These are phyloP conservation scores for Circinella umbellata DNA, from an alignment of 371 early-diverging fungal species.

Conservation along the genomic window DNA sequence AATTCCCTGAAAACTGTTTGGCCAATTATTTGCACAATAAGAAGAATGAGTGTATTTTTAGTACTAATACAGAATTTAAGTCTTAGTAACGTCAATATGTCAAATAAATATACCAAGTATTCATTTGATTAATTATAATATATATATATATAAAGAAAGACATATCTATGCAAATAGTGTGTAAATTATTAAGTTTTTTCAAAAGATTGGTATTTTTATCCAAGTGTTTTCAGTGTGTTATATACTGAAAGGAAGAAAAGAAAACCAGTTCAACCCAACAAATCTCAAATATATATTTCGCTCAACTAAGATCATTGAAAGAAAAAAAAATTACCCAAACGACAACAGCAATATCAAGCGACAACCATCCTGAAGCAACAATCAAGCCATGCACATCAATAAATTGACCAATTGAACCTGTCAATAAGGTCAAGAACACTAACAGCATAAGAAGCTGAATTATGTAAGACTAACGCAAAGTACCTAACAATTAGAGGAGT, in stretches of 20 bases:
- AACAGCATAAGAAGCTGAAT: conserved; percentile 30
- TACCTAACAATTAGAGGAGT: conserved; percentile 37
- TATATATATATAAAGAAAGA: too few species aligned
- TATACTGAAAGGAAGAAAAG: not conserved
- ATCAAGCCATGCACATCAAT: conserved; percentile 22
- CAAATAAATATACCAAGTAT: too few species aligned
- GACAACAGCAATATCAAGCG: conserved; percentile 24
- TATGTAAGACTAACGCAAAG: conserved; percentile 29
- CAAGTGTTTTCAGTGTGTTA: not conserved
- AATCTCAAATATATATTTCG: not conserved
- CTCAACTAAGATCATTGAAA: not conserved
- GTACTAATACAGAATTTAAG: too few species aligned
- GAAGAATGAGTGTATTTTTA: too few species aligned
- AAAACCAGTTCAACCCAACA: not conserved
- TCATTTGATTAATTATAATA: too few species aligned
- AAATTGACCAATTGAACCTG: conserved; percentile 27
- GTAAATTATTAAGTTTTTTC: not conserved
- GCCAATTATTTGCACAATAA: too few species aligned
- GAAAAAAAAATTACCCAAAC: conserved; percentile 20
- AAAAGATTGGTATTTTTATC: not conserved
- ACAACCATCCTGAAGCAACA: conserved; percentile 36
- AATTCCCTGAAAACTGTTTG: too few species aligned
- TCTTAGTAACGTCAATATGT: too few species aligned
- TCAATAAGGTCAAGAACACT: conserved; percentile 31
- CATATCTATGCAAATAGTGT: too few species aligned